A percentile compares a stretch with the other conserved stretches of the same genome.
Conservation (phyloP, 2,329 filamentous ascomycete genomes). For the Monosporascus sp. region DNA sequence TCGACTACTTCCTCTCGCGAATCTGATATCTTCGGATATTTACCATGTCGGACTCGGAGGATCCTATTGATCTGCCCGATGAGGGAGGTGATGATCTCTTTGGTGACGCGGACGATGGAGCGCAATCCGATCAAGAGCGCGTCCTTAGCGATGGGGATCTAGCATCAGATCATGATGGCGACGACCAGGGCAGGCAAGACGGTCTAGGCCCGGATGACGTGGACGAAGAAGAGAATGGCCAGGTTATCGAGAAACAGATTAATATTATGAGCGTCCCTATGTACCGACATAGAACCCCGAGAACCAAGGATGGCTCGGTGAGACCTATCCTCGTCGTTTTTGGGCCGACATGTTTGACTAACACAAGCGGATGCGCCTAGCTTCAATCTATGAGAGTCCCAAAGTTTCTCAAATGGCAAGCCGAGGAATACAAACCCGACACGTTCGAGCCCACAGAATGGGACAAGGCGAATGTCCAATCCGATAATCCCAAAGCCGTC, state of each 20-base stretch:
- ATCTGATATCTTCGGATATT: not conserved
- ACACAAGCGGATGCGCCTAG: conserved; percentile 33
- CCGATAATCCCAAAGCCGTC: conserved; percentile 57
- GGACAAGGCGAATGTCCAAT: conserved; percentile 46
- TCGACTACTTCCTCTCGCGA: too few species aligned
- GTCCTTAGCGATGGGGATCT: conserved; percentile 58
- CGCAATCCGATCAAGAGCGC: conserved; percentile 58
- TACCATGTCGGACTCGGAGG: conserved; percentile 53
- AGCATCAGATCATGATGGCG: conserved; percentile 44
- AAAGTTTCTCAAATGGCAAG: conserved; percentile 64
- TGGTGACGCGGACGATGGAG: conserved; percentile 52
- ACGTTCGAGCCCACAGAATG: conserved; percentile 57
- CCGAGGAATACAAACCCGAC: conserved; percentile 59
- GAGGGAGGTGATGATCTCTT: conserved; percentile 58
- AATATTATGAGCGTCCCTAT: conserved; percentile 60
- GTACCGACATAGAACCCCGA: conserved; percentile 64
- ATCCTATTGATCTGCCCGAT: conserved; percentile 43
- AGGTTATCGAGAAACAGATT: conserved; percentile 40
- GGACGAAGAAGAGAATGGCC: conserved; percentile 40
- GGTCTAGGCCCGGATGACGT: conserved; percentile 21
- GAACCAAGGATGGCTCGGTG: conserved; percentile 66
- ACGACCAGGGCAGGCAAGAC: conserved; percentile 30
- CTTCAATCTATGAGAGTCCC: conserved; percentile 67
- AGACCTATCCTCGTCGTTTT: conserved; percentile 16
- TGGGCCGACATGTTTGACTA: not conserved